Conservation (phyloP, 768 basidiomycete species). For the Suillus ampliporus region DNA sequence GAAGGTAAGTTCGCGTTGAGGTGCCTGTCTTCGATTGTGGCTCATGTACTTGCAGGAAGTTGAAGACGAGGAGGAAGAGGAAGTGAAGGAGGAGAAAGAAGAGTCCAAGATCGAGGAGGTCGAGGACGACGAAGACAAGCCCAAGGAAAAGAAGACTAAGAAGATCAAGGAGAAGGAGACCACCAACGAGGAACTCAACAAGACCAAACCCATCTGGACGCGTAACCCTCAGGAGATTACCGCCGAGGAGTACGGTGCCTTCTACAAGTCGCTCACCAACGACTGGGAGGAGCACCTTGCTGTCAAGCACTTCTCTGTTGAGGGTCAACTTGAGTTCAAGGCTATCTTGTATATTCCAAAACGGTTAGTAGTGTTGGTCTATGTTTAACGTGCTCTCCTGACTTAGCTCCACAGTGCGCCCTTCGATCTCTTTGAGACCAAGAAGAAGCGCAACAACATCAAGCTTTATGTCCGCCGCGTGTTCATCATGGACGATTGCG, state of each 20-base stretch:
- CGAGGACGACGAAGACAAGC: conserved; percentile 82
- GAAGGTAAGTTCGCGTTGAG: conserved; percentile 67
- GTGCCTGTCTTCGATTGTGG: not conserved
- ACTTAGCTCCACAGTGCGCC: conserved; percentile 68
- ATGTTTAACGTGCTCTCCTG: not conserved
- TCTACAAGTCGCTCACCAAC: conserved; percentile 99
- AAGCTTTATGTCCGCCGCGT: conserved; percentile 99
- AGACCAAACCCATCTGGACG: conserved; percentile 99
- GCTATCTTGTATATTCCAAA: conserved; percentile 98
- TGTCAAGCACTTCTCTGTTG: conserved; percentile 99
- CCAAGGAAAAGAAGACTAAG: conserved; percentile 93
- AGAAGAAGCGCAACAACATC: conserved; percentile 99
- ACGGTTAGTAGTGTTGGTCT: conserved; percentile 57
- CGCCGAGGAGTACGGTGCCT: conserved; percentile 89
- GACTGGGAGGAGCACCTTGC: conserved; percentile 99
- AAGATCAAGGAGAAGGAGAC: conserved; percentile 89
- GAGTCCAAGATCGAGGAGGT: conserved; percentile 84
- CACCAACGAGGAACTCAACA: conserved; percentile 98
- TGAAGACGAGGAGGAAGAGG: conserved; percentile 83
- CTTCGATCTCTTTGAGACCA: conserved; percentile 99
- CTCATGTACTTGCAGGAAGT: conserved; percentile 64
- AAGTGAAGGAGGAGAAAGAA: conserved; percentile 70
- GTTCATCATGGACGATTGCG: conserved; percentile 99
- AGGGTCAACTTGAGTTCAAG: conserved; percentile 99
- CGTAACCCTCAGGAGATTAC: conserved; percentile 96